Evolutionary conservation across 345 rosid species (phyloP), one percentile per base, ranked within the genome.

Genomic region (Microcos paniculata): DNA sequence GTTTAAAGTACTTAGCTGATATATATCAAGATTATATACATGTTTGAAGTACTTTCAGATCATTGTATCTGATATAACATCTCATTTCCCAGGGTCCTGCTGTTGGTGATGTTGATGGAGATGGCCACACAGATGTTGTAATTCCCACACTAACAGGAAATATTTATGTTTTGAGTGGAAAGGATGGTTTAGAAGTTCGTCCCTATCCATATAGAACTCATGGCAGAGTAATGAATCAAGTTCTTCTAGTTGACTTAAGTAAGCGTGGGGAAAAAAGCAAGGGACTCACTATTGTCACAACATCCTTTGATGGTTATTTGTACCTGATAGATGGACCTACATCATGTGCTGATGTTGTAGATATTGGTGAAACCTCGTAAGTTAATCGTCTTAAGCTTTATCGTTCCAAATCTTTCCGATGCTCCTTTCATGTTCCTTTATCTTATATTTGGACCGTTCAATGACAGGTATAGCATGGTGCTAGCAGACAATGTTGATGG

Each of bases 361-460:
- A 96, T 78, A 92, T 94, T 79, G 98, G 99, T 33, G 99, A 96
- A 94, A 96, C 91, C 73, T 94, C 98, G 98, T 96, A 92, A 85
- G 99, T 77, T 55, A 45, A 73, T 49, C 46, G 2, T 35, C 43
- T 57, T 16, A 0, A 65, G 10, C 43, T 52, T 67, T 78, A 76
- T 35, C 61, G 26, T 81, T 58, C 62, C 43, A 58, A 75, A 38
- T 40, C 52, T 48, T 69, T 49, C 24, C 46, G n/a, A 45, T 46
- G 43, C 70, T 48, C 42, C 45, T 71, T 72, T 70, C 70, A 24
- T 24, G 52, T 67, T 75, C 31, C 70, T 62, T 70, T 31, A 53
- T 67, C 76, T 56, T 9, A 79, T 51, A 46, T 52, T 10, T 75
- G 52, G 58, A 51, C 81, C 21, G 80, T 40, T 74, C 68, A 19